Percentiles rank a stretch among this genome's conserved stretches.
Conservation (phyloP, 768 basidiomycete genomes). For the Boletus rufocinnamomeus region DNA sequence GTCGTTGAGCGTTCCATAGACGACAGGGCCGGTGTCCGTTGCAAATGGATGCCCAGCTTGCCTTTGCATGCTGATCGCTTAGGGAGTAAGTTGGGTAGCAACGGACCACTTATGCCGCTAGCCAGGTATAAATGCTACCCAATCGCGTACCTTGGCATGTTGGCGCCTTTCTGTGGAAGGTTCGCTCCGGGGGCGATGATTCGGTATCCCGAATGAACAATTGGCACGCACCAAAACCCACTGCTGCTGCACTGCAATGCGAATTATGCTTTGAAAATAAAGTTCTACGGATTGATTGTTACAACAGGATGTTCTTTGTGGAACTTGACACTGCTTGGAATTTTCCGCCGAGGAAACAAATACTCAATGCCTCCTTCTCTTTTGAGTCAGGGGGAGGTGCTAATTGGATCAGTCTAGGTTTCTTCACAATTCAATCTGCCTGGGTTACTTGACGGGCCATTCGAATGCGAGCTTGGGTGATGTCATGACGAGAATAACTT, state of each 20-base stretch:
- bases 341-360: too few species aligned
- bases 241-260: background rate
- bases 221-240: background rate
- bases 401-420: background rate
- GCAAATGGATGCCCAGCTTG: background rate
- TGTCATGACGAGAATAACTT: too few species aligned
- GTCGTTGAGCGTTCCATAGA: too few species aligned
- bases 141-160: slow-evolving; percentile 8
- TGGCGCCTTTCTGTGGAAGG: slow-evolving; percentile 4
- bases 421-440: background rate
- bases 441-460: background rate
- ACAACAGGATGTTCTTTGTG: background rate
- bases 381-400: background rate
- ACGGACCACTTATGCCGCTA: background rate
- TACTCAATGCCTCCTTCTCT: background rate
- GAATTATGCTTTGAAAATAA: background rate
- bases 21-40: background rate
- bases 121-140: too few species aligned
- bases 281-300: too few species aligned
- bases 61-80: background rate
- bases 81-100: background rate
- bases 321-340: background rate
- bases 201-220: background rate
- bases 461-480: background rate
- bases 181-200: background rate